Evolutionary conservation across 1,139 yeast genomes (phyloP), one percentile per base, ranked within the genome.

Genomic region (Eremothecium cymbalariae): DNA sequence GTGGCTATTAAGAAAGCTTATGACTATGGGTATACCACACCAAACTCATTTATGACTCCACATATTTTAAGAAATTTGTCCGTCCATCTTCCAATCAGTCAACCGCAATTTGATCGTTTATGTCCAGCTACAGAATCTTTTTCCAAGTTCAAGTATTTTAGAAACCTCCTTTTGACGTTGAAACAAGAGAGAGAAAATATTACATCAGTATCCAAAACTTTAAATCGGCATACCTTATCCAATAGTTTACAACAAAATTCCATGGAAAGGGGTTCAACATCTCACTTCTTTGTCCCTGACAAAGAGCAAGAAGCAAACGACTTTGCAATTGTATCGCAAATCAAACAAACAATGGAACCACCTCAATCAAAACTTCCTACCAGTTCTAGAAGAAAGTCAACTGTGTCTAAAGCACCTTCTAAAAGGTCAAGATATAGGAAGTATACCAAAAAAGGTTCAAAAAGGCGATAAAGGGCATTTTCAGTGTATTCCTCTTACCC

Each of bases 1-100:
- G 57, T 66, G 11, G 59, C 82, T 30, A 57, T 64, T 25, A 61
- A 64, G 25, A 54, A 66, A 12, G 68, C 73, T 52, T 64, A 65
- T 7, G 64, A 64, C 28, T 47, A 68, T 38, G 62, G 61, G 7
- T 62, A 64, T 25, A 47, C 55, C n/a, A 56, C 59, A 12, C 61
- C 69, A 6, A 57, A 65, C 1, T 60, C 65, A 12, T 63, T 76
- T 31, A 57, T 77, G 3, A 59, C 70, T 1, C 77, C 75, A 41
- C 57, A 54, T 1, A 60, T 76, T 0, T 51, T 79, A 33, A 67
- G 65, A 42, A 75, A 72, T 34, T 67, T 78, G 69, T 76, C 83
- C 0, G 51, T 57, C 13, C 60, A 59, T 28, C 55, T 79, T 21
- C 88, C 88, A 0, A 63, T 67, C 2, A 68, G 67, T 11, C 69